These are phyloP conservation scores for Bifiguratus adelaidae DNA, from an alignment of 192 early-diverging fungal species.

Conservation along the genomic window DNA sequence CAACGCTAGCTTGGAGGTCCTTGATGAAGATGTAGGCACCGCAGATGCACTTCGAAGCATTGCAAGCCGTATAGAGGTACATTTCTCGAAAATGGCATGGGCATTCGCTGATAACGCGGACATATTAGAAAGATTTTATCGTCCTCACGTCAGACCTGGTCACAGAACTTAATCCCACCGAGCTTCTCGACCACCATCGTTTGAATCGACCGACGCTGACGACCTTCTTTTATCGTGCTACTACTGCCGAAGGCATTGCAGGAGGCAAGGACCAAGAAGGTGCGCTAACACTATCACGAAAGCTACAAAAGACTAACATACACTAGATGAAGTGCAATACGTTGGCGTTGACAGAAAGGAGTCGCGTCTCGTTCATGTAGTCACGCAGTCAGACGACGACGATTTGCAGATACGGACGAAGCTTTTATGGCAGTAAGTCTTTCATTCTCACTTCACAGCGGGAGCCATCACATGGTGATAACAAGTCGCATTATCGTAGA, in stretches of 20 bases:
- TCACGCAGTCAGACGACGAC: conserved; percentile 34
- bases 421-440: conserved; percentile 24
- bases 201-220: conserved; percentile 69
- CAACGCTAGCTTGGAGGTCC: no score
- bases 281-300: no score
- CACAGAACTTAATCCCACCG: conserved; percentile 72
- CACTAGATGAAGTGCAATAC: conserved; percentile 24
- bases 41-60: conserved; percentile 76
- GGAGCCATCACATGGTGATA: not conserved
- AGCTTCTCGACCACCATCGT: conserved; percentile 78
- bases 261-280: conserved; percentile 33
- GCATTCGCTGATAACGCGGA: not conserved
- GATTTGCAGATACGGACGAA: conserved; percentile 45
- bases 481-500: conserved; percentile 14
- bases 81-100: conserved; percentile 53
- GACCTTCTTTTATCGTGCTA: conserved; percentile 72
- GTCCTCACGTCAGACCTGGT: conserved; percentile 87
- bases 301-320: not conserved
- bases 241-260: conserved; percentile 59
- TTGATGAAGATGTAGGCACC: conserved; percentile 59
- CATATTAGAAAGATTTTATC: conserved; percentile 83
- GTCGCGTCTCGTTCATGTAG: conserved; percentile 29
- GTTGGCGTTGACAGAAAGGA: conserved; percentile 35
- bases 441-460: not conserved
- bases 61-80: no score